phyloP scores from a whole-genome alignment of 768 basidiomycete genomes.

The Tulasnella sp. region DNA sequence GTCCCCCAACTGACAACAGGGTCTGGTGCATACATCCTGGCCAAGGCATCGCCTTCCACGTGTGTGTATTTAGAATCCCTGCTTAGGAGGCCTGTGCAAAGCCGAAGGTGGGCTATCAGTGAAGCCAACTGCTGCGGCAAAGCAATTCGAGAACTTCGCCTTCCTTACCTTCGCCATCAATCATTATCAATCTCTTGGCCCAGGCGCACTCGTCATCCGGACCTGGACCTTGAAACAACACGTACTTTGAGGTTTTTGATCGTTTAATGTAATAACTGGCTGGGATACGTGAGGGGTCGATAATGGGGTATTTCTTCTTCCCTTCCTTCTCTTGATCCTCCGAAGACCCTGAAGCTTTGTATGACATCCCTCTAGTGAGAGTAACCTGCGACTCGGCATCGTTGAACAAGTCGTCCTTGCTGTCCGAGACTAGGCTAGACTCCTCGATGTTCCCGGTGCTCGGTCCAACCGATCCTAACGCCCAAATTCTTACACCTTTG shows the following conservation, averaged over 20 bases:
- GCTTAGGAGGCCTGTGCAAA: not conserved
- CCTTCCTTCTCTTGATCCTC: not conserved
- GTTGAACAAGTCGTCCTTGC: not conserved
- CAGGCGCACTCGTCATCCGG: not conserved
- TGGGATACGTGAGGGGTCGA: not conserved
- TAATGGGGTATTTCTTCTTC: not conserved
- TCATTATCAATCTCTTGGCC: not conserved
- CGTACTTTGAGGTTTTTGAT: not conserved
- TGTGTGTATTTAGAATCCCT: not conserved
- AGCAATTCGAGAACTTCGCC: too few relatives aligned
- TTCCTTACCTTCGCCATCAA: not conserved
- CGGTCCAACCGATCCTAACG: not conserved
- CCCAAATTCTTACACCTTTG: not conserved
- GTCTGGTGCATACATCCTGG: not conserved
- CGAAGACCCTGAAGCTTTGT: not conserved
- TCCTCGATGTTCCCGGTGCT: not conserved
- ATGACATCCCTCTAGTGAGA: not conserved
- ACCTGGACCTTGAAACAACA: not conserved
- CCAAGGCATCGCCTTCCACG: not conserved
- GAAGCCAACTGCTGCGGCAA: not conserved
- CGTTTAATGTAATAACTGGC: not conserved
- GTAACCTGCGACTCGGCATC: not conserved
- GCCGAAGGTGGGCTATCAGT: not conserved
- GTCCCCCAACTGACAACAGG: not conserved
- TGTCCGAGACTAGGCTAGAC: not conserved